A percentile compares a stretch with the other conserved stretches of the same genome.
Conservation (phyloP, 495 filamentous ascomycete species). For the Margaritispora aquatica region DNA sequence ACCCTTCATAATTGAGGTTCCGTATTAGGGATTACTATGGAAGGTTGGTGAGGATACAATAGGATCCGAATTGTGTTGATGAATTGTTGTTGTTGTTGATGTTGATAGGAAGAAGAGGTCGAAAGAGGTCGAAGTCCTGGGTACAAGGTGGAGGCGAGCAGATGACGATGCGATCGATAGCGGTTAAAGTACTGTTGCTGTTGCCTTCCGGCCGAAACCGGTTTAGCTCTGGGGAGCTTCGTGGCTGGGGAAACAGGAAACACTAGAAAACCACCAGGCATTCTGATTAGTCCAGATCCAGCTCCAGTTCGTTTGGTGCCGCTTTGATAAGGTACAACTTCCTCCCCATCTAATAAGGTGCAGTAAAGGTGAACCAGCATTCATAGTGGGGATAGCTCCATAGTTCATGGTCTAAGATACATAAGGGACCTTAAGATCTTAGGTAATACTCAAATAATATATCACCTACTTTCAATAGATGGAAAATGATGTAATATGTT, state of each 20-base stretch:
- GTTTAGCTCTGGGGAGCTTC: not conserved
- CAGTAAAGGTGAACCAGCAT: no score
- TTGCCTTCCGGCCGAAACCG: not conserved
- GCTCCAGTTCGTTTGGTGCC: no score
- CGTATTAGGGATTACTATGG: not conserved
- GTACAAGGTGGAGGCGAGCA: not conserved
- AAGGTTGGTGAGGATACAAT: not conserved
- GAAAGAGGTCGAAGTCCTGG: not conserved
- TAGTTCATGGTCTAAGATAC: no score
- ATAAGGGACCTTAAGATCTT: no score
- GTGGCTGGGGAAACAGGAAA: not conserved
- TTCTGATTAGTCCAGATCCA: not conserved
- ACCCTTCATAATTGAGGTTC: constrained; percentile 64
- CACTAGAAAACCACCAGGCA: no score
- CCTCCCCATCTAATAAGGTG: no score
- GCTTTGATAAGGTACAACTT: no score
- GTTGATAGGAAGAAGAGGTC: not conserved
- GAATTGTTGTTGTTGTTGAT: not conserved
- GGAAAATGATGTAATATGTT: no score
- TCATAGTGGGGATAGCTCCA: no score
- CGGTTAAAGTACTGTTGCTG: no score
- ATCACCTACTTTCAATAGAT: no score
- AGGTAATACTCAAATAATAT: no score
- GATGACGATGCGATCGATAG: not conserved
- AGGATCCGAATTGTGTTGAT: not conserved